Evolutionary conservation across 2,329 filamentous ascomycete species (phyloP).

Genomic region (Trichoderma polysporum): DNA sequence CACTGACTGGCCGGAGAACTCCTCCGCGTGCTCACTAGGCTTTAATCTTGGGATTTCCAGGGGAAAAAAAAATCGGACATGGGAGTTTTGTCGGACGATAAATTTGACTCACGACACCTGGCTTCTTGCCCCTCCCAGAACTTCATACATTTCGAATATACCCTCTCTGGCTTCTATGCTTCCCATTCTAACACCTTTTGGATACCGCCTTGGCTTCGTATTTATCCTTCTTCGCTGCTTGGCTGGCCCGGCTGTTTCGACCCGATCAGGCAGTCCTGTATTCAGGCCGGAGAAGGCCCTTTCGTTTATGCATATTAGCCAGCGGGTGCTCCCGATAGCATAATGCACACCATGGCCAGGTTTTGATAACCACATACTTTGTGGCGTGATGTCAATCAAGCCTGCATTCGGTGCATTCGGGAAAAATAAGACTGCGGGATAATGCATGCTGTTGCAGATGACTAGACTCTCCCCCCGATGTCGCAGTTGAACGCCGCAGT

Average conservation of each 20-base stretch:
- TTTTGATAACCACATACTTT: background rate
- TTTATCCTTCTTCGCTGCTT: background rate
- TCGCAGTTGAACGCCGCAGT: background rate
- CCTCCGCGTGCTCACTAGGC: background rate
- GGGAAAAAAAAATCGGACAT: background rate
- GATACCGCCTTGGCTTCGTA: background rate
- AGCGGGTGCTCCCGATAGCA: background rate
- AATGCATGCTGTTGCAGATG: background rate
- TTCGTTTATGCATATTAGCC: constrained; percentile 4
- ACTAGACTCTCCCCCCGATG: background rate
- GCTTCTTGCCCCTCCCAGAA: background rate
- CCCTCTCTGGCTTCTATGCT: no score
- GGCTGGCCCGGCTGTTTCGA: background rate
- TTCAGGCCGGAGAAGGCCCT: constrained; percentile 3
- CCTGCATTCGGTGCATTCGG: background rate
- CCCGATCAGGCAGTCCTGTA: constrained; percentile 5
- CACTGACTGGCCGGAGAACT: background rate
- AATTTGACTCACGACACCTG: background rate
- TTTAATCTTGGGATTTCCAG: background rate
- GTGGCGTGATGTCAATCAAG: background rate
- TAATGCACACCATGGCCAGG: background rate
- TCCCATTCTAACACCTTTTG: no score
- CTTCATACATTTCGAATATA: no score
- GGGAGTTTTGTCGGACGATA: no score
- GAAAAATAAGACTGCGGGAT: background rate